Base-by-base conservation (phyloP, 805 yeast species). In the Metschnikowia sp. region DNA sequence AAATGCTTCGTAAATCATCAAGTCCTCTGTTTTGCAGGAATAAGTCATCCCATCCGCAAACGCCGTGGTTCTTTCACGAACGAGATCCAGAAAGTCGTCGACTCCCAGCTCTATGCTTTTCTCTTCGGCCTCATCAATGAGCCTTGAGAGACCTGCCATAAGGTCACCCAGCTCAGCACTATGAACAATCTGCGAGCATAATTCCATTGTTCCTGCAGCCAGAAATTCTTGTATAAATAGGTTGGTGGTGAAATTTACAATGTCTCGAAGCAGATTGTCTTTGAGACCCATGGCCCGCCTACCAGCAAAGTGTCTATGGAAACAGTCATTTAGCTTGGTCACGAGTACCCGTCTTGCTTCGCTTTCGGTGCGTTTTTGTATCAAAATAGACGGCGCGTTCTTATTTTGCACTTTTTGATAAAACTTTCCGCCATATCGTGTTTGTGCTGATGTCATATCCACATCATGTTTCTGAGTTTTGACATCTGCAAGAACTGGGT, bases 11-110 rank as follows among this genome's bases (percentile, higher is more conserved):
- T 47, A 47, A 19, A 47, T 42, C 11, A 10, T 43, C 10, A 54
- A 57, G 13, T 47, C 36, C 7, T 45, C 52, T 6, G 37, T 12
- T 12, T 8, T 22, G 4, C 35, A 42, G 8, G 31, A 31, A 5
- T 30, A 7, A 11, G 36, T 41, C 11, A 10, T 11, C 8, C 32
- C 36, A 5, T n/a, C 10, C 4, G 15, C 34, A 31, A 33, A 33
- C 43, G 40, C 36, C 28, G 40, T 45, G 13, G 48, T 36, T 10
- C 36, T 32, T n/a, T 53, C 58, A 9, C 50, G 42, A 15, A 55
- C 49, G 15, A 46, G 35, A 29, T 55, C 57, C 26, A 51, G 54
- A 26, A 47, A 53, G 8, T 47, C 44, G 33, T 51, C 59, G 18
- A 55, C 48, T 4, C 53, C 50, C 38, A 45, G 40, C 22, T 46